phyloP scores from a whole-genome alignment of 2,329 filamentous ascomycete species.

The Pestalotiopsis sp. region DNA sequence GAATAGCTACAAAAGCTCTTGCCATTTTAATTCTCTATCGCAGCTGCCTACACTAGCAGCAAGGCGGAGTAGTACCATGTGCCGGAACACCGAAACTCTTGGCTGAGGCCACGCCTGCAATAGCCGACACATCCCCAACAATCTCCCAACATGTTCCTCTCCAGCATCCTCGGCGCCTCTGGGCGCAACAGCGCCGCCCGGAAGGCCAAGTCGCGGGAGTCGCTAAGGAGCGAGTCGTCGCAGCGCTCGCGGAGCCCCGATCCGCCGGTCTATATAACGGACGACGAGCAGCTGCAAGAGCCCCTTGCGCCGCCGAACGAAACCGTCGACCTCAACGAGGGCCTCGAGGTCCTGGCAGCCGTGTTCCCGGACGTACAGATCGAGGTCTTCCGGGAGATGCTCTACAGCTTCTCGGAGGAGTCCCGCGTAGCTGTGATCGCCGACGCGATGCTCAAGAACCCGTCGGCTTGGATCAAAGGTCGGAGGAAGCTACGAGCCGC shows the following conservation, averaged over 20 bases:
- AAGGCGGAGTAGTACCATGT: neutral
- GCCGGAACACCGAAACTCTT: neutral
- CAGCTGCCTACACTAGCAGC: neutral
- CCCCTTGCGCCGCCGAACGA: constrained; percentile 55
- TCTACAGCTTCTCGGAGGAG: constrained; percentile 73
- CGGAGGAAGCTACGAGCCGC: constrained; percentile 51
- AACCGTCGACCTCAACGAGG: constrained; percentile 69
- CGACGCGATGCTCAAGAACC: constrained; percentile 74
- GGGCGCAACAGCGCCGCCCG: constrained; percentile 1
- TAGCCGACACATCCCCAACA: neutral
- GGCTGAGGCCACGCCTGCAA: neutral
- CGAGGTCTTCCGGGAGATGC: constrained; percentile 82
- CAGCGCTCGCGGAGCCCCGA: constrained; percentile 23
- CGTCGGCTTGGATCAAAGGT: constrained; percentile 70
- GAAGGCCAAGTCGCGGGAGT: neutral
- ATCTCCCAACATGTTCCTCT: constrained; percentile 9
- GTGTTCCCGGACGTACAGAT: constrained; percentile 82
- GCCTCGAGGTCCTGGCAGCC: constrained; percentile 68
- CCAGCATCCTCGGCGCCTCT: constrained; percentile 4
- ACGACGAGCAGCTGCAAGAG: constrained; percentile 55
- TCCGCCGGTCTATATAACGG: constrained; percentile 51
- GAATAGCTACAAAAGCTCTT: neutral
- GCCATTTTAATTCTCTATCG: neutral
- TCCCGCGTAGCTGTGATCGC: constrained; percentile 78
- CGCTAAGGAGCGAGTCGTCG: constrained; percentile 19